Conservation (phyloP, 2,329 filamentous ascomycete species). For the Biscogniauxia mediterranea region DNA sequence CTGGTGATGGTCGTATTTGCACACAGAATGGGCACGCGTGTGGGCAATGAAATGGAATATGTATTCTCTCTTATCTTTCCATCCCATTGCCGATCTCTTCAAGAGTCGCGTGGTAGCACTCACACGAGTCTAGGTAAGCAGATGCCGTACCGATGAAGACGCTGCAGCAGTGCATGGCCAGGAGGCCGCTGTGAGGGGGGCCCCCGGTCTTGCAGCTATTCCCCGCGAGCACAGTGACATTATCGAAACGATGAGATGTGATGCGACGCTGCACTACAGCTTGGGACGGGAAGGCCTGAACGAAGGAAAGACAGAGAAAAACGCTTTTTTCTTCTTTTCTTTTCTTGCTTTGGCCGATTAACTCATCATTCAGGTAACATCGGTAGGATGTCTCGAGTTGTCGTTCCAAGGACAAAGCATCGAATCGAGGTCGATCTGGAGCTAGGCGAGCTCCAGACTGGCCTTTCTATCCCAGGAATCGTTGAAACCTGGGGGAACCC, state of each 20-base stretch:
- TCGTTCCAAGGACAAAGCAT: background rate
- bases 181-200: constrained; percentile 13
- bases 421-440: background rate
- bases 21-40: no score
- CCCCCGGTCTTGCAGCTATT: constrained; percentile 8
- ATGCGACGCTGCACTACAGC: constrained; percentile 19
- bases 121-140: background rate
- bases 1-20: background rate
- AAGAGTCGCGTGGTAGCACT: background rate
- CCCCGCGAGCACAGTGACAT: constrained; percentile 7
- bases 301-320: background rate
- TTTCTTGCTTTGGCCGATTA: background rate
- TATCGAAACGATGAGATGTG: constrained; percentile 6
- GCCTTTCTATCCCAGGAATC: background rate
- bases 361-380: background rate
- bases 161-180: constrained; percentile 13
- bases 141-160: constrained; percentile 13
- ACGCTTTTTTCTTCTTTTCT: no score
- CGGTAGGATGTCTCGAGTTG: background rate
- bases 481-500: background rate
- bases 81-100: background rate
- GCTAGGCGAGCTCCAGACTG: background rate
- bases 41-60: no score
- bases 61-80: no score
- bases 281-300: background rate